phyloP scores from a whole-genome alignment of 1,284 basidiomycete species.

The Ganoderma meredithae region DNA sequence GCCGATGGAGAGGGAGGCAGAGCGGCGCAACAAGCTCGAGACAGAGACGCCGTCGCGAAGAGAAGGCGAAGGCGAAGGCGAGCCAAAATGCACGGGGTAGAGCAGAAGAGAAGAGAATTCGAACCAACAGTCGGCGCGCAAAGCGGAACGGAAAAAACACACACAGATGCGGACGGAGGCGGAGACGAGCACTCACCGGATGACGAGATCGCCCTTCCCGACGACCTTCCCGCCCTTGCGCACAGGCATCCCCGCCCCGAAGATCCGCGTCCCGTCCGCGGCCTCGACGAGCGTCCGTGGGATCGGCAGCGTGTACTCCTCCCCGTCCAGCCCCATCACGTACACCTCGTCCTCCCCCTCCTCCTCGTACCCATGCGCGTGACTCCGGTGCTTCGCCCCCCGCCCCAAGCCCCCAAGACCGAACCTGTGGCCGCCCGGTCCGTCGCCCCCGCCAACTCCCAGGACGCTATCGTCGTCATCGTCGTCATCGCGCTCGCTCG shows the following conservation, averaged over 20 bases:
- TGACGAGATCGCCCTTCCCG: slow-evolving; percentile 80
- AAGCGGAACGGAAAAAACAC: neutral
- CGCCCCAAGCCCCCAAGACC: slow-evolving; percentile 13
- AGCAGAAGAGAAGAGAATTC: neutral
- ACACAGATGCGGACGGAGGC: neutral
- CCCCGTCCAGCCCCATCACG: slow-evolving; percentile 76
- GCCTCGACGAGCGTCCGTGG: slow-evolving; percentile 72
- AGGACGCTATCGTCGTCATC: slow-evolving; percentile 20
- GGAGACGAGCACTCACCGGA: slow-evolving; percentile 58
- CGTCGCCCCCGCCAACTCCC: slow-evolving; percentile 14
- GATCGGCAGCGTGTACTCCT: slow-evolving; percentile 65
- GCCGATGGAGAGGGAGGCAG: neutral
- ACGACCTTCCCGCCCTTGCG: slow-evolving; percentile 63
- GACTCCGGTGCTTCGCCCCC: slow-evolving; percentile 2
- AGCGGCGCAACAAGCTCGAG: neutral
- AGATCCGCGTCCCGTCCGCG: slow-evolving; percentile 67
- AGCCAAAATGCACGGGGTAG: neutral
- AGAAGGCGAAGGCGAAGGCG: neutral
- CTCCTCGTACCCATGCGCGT: slow-evolving; percentile 18
- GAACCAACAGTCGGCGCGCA: neutral
- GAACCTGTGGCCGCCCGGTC: slow-evolving; percentile 19
- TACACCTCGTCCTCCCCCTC: slow-evolving; percentile 52
- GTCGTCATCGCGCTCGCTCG: slow-evolving; percentile 9
- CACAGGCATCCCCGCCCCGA: slow-evolving; percentile 88
- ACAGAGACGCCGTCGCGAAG: slow-evolving; percentile 2